Base-by-base conservation (phyloP, 1,284 basidiomycete species). In the Boletellus sp. region DNA sequence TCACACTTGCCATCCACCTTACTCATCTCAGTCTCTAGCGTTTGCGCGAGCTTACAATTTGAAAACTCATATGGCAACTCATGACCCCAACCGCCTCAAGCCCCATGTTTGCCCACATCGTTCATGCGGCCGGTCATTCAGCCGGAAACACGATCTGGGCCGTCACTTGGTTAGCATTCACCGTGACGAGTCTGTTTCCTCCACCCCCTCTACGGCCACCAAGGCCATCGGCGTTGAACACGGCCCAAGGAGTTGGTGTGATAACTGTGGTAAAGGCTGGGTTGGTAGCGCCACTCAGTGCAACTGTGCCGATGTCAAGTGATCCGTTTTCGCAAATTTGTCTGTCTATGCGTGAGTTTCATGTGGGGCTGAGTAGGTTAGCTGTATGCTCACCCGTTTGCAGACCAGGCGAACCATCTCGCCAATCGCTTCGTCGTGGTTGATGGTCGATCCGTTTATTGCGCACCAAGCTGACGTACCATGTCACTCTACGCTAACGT, bases 41-140 rank as follows among this genome's bases (percentile, higher is more conserved):
- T 94, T 94, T 58, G 91, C 90, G 17, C 76, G 91, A n/a, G 89
- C 89, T 0, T 94, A 87, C 68, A 94, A 94, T 57, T 69, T 94
- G 47, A 93, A 93, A 72, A 94, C 91, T 0, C 91, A 94, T 65
- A 82, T 91, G 74, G 84, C 85, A 5, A 94, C 91, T 2, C 91
- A 94, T 66, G 89, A 93, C 60, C 90, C 91, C 16, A 85, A 89
- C 65, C 77, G 91, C 45, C 72, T 84, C 38, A 94, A 94, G 71
- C 89, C 90, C 1, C 87, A 88, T 59, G 76, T 84, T 26, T 94
- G 91, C 63, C 84, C 84, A 34, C 87, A 92, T 64, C 75, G 78
- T 38, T 78, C 80, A 10, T 94, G 91, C 57, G 86, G 84, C 10
- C 83, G 91, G 43, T 87, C 88, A 3, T 94, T 94, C 67, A 90